Evolutionary conservation across 2,329 filamentous ascomycete genomes (phyloP).

Genomic region (Colletotrichum aenigma): DNA sequence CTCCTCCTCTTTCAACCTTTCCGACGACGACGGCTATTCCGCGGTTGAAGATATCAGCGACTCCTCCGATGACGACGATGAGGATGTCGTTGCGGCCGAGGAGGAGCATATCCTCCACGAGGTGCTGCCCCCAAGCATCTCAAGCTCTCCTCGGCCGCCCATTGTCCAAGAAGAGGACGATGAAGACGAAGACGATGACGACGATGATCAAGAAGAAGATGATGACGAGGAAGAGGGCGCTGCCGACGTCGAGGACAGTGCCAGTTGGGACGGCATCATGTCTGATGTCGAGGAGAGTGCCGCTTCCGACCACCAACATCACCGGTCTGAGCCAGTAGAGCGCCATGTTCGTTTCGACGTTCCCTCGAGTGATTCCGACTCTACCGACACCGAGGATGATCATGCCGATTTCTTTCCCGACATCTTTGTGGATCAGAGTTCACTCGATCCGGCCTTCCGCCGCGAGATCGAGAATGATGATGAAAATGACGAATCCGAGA

Average conservation of each 20-base stretch:
- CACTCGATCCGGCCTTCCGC: conserved; percentile 74
- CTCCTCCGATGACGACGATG: conserved; percentile 77
- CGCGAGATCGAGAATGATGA: conserved; percentile 74
- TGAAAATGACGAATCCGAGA: conserved; percentile 58
- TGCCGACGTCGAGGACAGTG: conserved; percentile 43
- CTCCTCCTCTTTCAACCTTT: conserved; percentile 62
- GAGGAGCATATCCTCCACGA: conserved; percentile 69
- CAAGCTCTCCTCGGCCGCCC: conserved; percentile 57
- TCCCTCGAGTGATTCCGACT: conserved; percentile 69
- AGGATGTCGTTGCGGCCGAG: conserved; percentile 78
- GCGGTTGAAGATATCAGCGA: conserved; percentile 82
- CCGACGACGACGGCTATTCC: conserved; percentile 74
- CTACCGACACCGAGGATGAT: conserved; percentile 67
- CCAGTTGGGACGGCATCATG: conserved; percentile 61
- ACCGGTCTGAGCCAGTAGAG: conserved; percentile 35
- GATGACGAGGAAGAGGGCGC: conserved; percentile 42
- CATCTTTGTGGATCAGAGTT: conserved; percentile 78
- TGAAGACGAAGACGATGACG: conserved; percentile 43
- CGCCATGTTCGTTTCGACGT: conserved; percentile 79
- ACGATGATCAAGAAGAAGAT: conserved; percentile 42
- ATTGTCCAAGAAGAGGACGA: conserved; percentile 30
- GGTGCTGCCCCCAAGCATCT: conserved; percentile 35
- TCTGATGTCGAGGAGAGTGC: conserved; percentile 49
- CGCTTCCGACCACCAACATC: conserved; percentile 44
- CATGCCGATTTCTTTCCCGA: conserved; percentile 73